A percentile compares a stretch with the other conserved stretches of the same genome.
Conservation (phyloP, 176 grass and related monocot genomes). For the Pontederia paniculata region DNA sequence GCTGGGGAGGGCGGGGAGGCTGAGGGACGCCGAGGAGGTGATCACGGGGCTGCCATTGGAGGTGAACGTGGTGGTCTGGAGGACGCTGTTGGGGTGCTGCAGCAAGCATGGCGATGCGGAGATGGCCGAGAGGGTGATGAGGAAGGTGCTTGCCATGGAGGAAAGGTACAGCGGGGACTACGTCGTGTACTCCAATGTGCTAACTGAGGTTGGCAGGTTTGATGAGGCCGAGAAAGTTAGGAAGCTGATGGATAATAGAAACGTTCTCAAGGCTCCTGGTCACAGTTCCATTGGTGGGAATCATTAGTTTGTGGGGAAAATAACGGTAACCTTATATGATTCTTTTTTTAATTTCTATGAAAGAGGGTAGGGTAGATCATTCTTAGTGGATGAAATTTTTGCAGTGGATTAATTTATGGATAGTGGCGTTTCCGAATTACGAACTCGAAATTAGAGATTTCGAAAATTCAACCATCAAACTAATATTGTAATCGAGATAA, state of each 20-base stretch:
- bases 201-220: slow-evolving; percentile 46
- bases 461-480: too few species aligned
- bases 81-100: slow-evolving; percentile 50
- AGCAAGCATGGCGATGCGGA: slow-evolving; percentile 60
- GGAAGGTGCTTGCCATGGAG: slow-evolving; percentile 43
- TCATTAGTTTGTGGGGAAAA: too few species aligned
- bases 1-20: slow-evolving; percentile 52
- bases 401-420: too few species aligned
- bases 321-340: too few species aligned
- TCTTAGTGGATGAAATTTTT: too few species aligned
- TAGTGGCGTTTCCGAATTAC: too few species aligned
- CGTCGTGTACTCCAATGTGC: slow-evolving; percentile 50
- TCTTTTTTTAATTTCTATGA: too few species aligned
- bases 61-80: slow-evolving; percentile 51
- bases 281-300: slow-evolving; percentile 30
- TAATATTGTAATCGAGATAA: too few species aligned
- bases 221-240: slow-evolving; percentile 42
- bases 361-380: too few species aligned
- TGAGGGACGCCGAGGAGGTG: slow-evolving; percentile 46
- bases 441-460: too few species aligned
- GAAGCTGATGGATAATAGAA: slow-evolving; percentile 33
- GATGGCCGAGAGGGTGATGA: slow-evolving; percentile 50
- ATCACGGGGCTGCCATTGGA: slow-evolving; percentile 37
- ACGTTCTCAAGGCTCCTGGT: slow-evolving; percentile 38
- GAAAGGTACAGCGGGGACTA: slow-evolving; percentile 44